Conservation (phyloP, 2,329 filamentous ascomycete species). For the Penicillium sp. region DNA sequence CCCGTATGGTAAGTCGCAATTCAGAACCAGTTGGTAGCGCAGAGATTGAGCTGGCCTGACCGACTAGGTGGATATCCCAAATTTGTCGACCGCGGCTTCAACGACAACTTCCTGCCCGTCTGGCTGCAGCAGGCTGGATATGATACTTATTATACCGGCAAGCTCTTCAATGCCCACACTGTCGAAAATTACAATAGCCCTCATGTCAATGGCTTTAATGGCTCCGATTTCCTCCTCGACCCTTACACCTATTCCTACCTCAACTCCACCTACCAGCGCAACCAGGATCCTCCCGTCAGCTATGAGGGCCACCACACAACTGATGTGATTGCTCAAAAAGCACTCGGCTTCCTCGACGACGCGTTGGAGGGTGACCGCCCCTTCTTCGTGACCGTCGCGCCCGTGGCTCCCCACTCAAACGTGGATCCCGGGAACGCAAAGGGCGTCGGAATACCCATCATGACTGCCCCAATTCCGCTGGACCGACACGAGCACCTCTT, state of each 20-base stretch:
- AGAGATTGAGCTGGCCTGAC: not conserved
- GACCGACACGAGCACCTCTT: slow-evolving; percentile 68
- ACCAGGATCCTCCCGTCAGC: slow-evolving; percentile 59
- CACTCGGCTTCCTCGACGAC: slow-evolving; percentile 64
- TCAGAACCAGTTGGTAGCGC: not conserved
- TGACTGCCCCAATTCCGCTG: slow-evolving; percentile 61
- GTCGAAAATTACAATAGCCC: slow-evolving; percentile 53
- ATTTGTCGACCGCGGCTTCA: slow-evolving; percentile 56
- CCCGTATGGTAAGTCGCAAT: slow-evolving; percentile 51
- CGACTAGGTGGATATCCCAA: slow-evolving; percentile 51
- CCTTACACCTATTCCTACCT: slow-evolving; percentile 67
- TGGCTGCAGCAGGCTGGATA: slow-evolving; percentile 59
- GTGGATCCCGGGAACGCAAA: slow-evolving; percentile 43
- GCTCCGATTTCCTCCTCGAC: slow-evolving; percentile 50
- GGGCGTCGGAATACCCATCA: slow-evolving; percentile 30
- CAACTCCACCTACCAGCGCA: slow-evolving; percentile 67
- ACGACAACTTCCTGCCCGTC: slow-evolving; percentile 55
- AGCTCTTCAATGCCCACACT: slow-evolving; percentile 59
- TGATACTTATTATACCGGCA: slow-evolving; percentile 60
- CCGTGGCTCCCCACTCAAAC: slow-evolving; percentile 69
- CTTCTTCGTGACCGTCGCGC: slow-evolving; percentile 70
- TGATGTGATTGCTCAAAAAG: slow-evolving; percentile 65
- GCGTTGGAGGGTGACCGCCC: slow-evolving; percentile 60
- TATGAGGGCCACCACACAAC: slow-evolving; percentile 60
- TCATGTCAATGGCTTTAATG: slow-evolving; percentile 42